Evolutionary conservation across 768 basidiomycete genomes (phyloP), one percentile per base, ranked within the genome.

Genomic region (Podaxis rugospora): DNA sequence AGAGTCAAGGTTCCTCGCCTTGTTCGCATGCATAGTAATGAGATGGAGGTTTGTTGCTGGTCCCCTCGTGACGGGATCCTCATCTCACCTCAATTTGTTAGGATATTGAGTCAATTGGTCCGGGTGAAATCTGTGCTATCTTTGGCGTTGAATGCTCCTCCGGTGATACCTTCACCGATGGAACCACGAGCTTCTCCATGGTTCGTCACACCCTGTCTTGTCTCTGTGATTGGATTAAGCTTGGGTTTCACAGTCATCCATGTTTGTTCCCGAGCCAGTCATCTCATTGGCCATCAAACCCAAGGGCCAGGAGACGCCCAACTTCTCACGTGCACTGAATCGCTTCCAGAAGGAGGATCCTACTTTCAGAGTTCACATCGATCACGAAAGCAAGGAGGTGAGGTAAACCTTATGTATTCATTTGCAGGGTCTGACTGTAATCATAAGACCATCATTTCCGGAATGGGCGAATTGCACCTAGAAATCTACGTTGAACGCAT

Each of bases 401-500:
- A 64, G 71, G 56, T 16, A 25, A 13, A n/a, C 35, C 44, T 23
- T 23, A 25, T 16, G 3, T 1, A 10, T 51, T 37, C 53, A 37
- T 27, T 18, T 62, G 2, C 40, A 16, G 1, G 3, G 28, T 18
- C 25, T 44, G 52, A 44, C 18, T 54, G 35, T 18, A 9, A 46
- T 57, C 2, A 14, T 16, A 65, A 95, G 92, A 98, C 96, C 14
- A 98, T 99, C 73, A 98, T 99, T 65, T 98, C 95, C 32, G 97
- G 97, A 21, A 99, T 99, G 97, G 97, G 97, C 25, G 97, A 99
- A 73, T 85, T 99, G 16, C 97, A 99, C 71, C 84, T 99, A 23
- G 97, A 99, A 70, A 96, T 99, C 69, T 98, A 99, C 75, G 95
- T 98, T 62, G 97, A 99, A 72, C 93, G 97, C 42, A 98, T 99